Evolutionary conservation across 805 yeast genomes (phyloP).

Genomic region (Monosporozyma aerobia): DNA sequence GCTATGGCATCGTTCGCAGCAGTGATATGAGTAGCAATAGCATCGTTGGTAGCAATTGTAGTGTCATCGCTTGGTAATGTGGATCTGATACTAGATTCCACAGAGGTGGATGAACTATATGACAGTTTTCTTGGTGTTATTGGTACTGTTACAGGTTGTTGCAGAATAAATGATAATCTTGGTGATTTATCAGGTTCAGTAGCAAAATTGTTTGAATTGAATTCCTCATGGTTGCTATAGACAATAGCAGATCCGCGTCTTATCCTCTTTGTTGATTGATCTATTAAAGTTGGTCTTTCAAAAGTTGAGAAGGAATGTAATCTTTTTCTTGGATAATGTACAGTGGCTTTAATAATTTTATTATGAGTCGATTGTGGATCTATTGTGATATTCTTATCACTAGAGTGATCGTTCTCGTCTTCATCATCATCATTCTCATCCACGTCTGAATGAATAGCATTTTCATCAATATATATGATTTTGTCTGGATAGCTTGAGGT

Average conservation of each 20-base stretch:
- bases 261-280: neutral
- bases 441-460: constrained; percentile 29
- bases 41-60: neutral
- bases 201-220: neutral
- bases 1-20: neutral
- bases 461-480: constrained; percentile 31
- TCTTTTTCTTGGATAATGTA: neutral
- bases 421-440: constrained; percentile 22
- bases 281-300: neutral
- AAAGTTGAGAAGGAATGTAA: neutral
- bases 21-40: neutral
- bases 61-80: constrained; percentile 9
- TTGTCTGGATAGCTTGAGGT: no score
- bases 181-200: neutral
- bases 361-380: neutral
- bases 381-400: neutral
- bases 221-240: neutral
- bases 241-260: neutral
- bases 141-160: neutral
- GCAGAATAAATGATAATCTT: neutral
- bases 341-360: constrained; percentile 1
- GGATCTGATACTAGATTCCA: constrained; percentile 23
- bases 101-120: constrained; percentile 2
- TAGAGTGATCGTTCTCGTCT: constrained; percentile 13
- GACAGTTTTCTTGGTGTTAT: neutral